Base-by-base conservation (phyloP, 352 stramenopile genomes). In the Globisporangium recalcitrans region DNA sequence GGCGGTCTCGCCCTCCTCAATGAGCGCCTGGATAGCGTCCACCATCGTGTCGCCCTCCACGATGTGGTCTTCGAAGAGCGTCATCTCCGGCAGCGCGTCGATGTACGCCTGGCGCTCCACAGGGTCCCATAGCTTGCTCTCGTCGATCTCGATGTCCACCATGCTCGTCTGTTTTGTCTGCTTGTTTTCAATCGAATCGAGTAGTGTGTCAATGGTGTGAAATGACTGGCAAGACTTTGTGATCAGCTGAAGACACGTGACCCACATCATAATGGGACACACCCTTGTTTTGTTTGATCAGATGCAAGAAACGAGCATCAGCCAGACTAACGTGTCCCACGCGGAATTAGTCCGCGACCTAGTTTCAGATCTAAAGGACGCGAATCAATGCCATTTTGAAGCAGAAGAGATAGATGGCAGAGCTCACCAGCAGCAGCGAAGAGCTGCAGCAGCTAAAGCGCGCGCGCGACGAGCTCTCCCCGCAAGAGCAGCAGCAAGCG, bases 81-180 rank as follows among this genome's bases (percentile, higher is more conserved):
- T 85, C 86, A 95, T 93, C 32, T 95, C 86, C 10, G 86, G 82
- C 62, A 95, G 67, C 46, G 77, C 71, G 31, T 95, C 86, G 70
- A 95, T 88, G 72, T 95, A 95, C 61, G 80, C 79, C 66, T 95
- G 86, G 31, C 86, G 84, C 68, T 82, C 69, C 34, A 58, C 71
- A n/a, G 83, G 78, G 59, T 87, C 80, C 86, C 86, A 95, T 47
- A 88, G 67, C 71, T 93, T 91, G 74, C 78, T 88, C 77, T 93
- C 84, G 72, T 92, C 82, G 66, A 90, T 89, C 77, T 93, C 86
- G 38, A 93, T 67, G 70, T 95, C 86, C 68, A 93, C 85, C 82
- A 91, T 91, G 16, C 1, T 68, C 57, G 32, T 14, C 38, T 44
- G 8, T 1, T n/a, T 36, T 32, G 34, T n/a, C 36, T 42, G 13